Base-by-base conservation (phyloP, 176 grass and related monocot genomes). In the Juncus effusus region DNA sequence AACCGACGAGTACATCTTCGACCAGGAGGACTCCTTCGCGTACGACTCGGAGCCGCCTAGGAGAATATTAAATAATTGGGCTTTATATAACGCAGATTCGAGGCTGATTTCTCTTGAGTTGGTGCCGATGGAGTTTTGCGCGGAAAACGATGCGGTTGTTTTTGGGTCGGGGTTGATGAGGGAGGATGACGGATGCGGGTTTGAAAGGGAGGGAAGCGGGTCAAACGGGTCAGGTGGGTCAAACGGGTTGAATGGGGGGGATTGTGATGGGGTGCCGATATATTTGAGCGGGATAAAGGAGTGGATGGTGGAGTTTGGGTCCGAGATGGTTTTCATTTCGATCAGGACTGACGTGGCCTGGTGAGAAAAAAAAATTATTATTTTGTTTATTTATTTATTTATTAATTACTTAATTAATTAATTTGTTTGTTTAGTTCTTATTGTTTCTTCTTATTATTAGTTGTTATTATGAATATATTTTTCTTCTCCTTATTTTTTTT, bases 1-100 rank as follows among this genome's bases (percentile, higher is more conserved):
- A 87, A 99, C 93, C 85, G 95, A 99, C 82, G 95, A 99, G 64
- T 99, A 99, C 53, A 82, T 99, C 49, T 99, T 90, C 80, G 88
- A 97, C 51, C 76, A 80, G 57, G 81, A 97, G 44, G 76, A 63
- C 71, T 40, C 61, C 56, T 79, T 86, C 13, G 44, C 44, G 44
- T 97, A 77, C 68, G 83, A 81, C 82, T 75, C 61, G 64, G 92
- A 96, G 74, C 80, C 93, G 51, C 95, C 95, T 38, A 78, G 85
- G 74, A 93, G 89, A 75, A 80, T 99, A 50, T 85, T 99, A 40
- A 76, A 90, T 66, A 94, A 99, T 38, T 99, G 95, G 95, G 83
- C 95, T 73, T 36, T 99, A 62, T 99, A 99, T 67, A 99, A 99
- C 72, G 80, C 95, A 63, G 95, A 99, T 59, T 90, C 95, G 3